Conservation (phyloP, 2,329 filamentous ascomycete genomes). For the Colletotrichum aenigma region DNA sequence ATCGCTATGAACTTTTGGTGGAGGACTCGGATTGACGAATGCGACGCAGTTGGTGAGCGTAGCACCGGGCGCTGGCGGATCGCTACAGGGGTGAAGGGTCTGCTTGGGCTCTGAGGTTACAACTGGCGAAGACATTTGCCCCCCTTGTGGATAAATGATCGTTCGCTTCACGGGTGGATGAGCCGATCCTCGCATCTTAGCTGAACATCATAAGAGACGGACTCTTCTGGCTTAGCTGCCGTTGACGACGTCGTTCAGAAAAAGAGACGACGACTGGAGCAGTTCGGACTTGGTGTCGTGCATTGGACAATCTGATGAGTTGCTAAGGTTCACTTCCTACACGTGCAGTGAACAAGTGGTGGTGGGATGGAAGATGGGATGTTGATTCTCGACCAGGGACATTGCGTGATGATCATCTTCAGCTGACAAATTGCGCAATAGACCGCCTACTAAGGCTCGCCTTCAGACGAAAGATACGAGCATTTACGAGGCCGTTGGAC, state of each 20-base stretch:
- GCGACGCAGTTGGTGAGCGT: background rate
- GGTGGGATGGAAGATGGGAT: constrained; percentile 1
- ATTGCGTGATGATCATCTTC: background rate
- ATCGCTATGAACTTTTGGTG: background rate
- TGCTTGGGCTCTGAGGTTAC: background rate
- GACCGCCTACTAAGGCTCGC: background rate
- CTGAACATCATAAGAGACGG: background rate
- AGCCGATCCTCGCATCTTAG: background rate
- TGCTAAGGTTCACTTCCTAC: background rate
- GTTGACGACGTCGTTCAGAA: background rate
- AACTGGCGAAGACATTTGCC: background rate
- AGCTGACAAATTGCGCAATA: background rate
- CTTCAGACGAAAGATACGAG: background rate
- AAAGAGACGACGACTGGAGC: background rate
- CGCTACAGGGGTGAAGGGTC: background rate
- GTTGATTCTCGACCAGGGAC: background rate
- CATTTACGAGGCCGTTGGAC: background rate
- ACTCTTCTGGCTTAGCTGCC: background rate
- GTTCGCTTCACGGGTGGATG: background rate
- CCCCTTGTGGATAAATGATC: background rate
- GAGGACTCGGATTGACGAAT: background rate
- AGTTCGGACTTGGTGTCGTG: background rate
- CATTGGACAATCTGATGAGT: background rate
- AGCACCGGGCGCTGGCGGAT: background rate
- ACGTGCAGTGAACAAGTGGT: background rate